Evolutionary conservation across 2,329 filamentous ascomycete genomes (phyloP).

Genomic region (Xylaria arbuscula): DNA sequence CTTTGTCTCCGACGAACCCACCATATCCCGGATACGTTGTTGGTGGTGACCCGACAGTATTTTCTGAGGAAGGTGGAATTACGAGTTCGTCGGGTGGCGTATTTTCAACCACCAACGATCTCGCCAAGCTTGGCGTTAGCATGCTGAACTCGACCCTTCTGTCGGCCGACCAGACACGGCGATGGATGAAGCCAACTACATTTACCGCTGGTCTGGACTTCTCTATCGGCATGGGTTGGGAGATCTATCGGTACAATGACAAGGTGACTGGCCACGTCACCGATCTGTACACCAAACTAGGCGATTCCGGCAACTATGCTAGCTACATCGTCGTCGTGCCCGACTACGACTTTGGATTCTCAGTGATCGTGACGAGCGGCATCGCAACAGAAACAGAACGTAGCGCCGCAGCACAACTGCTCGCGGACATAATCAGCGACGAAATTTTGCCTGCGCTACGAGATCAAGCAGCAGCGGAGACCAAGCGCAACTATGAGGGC

Average conservation of each 20-base stretch:
- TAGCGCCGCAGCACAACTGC: constrained; percentile 28
- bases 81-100: constrained; percentile 47
- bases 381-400: constrained; percentile 16
- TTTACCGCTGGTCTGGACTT: constrained; percentile 51
- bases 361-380: constrained; percentile 47
- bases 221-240: constrained; percentile 53
- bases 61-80: constrained; percentile 37
- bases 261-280: constrained; percentile 42
- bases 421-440: constrained; percentile 46
- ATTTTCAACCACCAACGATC: constrained; percentile 51
- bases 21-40: constrained; percentile 41
- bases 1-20: constrained; percentile 36
- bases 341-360: constrained; percentile 52
- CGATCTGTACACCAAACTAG: constrained; percentile 53
- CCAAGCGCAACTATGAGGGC: constrained; percentile 44
- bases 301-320: constrained; percentile 50
- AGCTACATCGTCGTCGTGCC: constrained; percentile 51
- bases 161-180: constrained; percentile 48
- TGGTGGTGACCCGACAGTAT: constrained; percentile 15
- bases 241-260: constrained; percentile 51
- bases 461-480: constrained; percentile 45
- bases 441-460: constrained; percentile 46
- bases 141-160: constrained; percentile 55
- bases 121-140: constrained; percentile 52
- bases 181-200: constrained; percentile 56